Evolutionary conservation across 176 grass and related monocot genomes (phyloP).

Genomic region (Triticum urartu): DNA sequence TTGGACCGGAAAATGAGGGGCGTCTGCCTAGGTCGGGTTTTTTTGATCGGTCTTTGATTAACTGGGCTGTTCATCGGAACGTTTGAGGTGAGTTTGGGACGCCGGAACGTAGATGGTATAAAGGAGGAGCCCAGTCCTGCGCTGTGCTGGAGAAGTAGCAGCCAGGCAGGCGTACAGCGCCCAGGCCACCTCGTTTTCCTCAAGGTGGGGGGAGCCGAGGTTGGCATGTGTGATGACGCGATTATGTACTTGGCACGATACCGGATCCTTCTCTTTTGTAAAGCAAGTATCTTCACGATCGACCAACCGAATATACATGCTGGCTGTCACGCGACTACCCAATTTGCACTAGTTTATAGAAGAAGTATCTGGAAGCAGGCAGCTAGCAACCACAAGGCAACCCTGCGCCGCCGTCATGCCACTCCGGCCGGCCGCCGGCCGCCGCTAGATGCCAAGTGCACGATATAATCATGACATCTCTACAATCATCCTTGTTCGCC

Average conservation of each 20-base stretch:
- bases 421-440: neutral
- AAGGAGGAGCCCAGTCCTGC: neutral
- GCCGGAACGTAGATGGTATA: no score
- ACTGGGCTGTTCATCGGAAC: no score
- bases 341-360: constrained; percentile 30
- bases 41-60: no score
- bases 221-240: constrained; percentile 11
- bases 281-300: neutral
- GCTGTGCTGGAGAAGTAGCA: neutral
- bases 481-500: neutral
- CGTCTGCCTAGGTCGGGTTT: no score
- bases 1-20: no score
- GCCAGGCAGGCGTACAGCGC: no score
- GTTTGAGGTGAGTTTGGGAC: no score
- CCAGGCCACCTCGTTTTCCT: neutral
- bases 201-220: neutral
- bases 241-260: neutral
- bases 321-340: neutral
- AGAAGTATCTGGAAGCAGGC: constrained; percentile 1
- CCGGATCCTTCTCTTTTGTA: neutral
- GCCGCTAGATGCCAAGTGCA: constrained; percentile 35
- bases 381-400: neutral
- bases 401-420: neutral
- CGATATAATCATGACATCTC: no score
- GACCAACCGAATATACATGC: neutral